A percentile compares a stretch with the other conserved stretches of the same genome.
These are phyloP conservation scores for Hibiscus mutabilis DNA, from an alignment of 345 rosid species.

Conservation along the genomic window DNA sequence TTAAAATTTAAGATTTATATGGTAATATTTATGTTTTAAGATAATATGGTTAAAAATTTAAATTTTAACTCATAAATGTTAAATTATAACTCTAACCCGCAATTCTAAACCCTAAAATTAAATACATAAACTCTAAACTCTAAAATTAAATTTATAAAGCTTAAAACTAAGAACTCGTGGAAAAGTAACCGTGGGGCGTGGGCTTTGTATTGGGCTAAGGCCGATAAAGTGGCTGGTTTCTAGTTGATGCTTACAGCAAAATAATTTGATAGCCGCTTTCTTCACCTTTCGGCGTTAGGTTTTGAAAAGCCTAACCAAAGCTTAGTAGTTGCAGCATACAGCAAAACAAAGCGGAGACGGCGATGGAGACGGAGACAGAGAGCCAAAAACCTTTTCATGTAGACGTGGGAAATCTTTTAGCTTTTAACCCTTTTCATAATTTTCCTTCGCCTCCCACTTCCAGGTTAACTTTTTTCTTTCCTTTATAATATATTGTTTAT, in stretches of 20 bases:
- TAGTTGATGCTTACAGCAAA: too few relatives aligned
- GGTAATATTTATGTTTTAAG: too few relatives aligned
- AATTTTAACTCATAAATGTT: too few relatives aligned
- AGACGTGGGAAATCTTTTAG: conserved; percentile 73
- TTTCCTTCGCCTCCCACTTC: conserved; percentile 16
- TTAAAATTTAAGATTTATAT: too few relatives aligned
- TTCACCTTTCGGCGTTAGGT: background rate
- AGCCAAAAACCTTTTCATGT: conserved; percentile 25
- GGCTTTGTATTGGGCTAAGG: background rate
- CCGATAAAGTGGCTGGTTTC: background rate
- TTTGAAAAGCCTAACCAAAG: background rate
- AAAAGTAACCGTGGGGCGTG: background rate
- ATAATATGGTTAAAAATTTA: too few relatives aligned
- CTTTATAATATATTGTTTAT: too few relatives aligned
- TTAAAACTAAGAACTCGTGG: background rate
- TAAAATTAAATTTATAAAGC: too few relatives aligned
- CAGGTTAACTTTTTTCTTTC: background rate
- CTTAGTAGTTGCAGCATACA: background rate
- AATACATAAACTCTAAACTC: too few relatives aligned
- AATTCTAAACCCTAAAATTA: too few relatives aligned
- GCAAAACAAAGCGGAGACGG: background rate
- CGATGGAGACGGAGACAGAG: conserved; percentile 19
- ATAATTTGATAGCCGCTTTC: background rate
- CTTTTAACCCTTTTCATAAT: conserved; percentile 44
- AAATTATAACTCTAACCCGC: too few relatives aligned